Evolutionary conservation across 305 asterid species (phyloP), one percentile per base, ranked within the genome.

Genomic region (Fraxinus floribunda): DNA sequence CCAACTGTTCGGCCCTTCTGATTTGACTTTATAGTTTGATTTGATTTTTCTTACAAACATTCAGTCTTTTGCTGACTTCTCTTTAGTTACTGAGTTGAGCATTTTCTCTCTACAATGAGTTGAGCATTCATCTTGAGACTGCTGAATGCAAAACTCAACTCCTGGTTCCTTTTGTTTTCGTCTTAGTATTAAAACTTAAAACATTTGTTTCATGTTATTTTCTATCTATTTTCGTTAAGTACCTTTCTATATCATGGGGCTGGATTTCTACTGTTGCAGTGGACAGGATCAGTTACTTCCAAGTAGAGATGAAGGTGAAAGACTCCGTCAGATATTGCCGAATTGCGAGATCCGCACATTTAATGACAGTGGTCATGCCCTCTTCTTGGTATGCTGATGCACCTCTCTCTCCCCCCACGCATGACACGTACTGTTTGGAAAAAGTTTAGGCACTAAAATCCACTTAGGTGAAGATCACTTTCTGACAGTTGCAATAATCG

Each of bases 221-320:
- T 30, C 10, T 70, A 15, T 30, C 34, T 30, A 30, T 30, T 29
- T 34, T 39, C 68, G 34, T 68, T 26, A 20, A 62, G 46, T 38
- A 30, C 15, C 10, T 0, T 75, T 76, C 24, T 62, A 76, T 18
- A 44, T 81, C 18, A 62, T 7, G 30, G 5, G 38, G 34, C 81
- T 79, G 83, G 44, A 71, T 64, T 55, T 82, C 74, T 77, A 49
- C 78, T 85, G 81, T 38, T 87, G 86, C 82, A 95, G 98, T 84
- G 98, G 93, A 82, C 87, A 83, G 79, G 97, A 95, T 90, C 90
- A 85, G 83, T 79, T 95, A 78, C 90, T 95, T 83, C 97, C 97
- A 38, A 93, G 94, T 81, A 68, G 30, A 66, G 92, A 89, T 75
- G 98, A 95, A 89, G 93, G 91, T 41, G 92, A 91, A 86, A 92